Evolutionary conservation across 192 early-diverging fungal species (phyloP), one percentile per base, ranked within the genome.

Genomic region (Coemansia sp.): DNA sequence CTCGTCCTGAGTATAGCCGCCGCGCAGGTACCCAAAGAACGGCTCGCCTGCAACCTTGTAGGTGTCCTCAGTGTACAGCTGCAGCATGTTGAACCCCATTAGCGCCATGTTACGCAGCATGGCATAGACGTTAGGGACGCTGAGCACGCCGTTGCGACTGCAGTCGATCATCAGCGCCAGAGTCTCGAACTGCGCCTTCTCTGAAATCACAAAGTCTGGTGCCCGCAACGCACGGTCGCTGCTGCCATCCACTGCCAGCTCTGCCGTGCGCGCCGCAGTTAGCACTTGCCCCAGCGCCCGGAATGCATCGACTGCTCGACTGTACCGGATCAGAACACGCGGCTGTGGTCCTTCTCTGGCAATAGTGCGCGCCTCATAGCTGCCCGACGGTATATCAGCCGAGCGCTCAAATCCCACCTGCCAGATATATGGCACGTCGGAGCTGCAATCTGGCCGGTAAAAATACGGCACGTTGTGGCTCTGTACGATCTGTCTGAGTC

Each of bases 21-120:
- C 90, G 41, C 89, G 83, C 67, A 92, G 58, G 70, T 92, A 91
- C 4, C 90, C 90, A 69, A 91, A 91, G 20, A 91, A 87, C 24
- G 89, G 89, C 75, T 91, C 89, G 31, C 72, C 86, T 1, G 62
- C 51, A 10, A 93, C 88, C 68, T 92, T 83, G 74, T 89, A 95
- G 0, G 94, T 95, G 62, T 95, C 94, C 61, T 95, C 94, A 2
- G 94, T 95, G 75, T 95, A 95, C 62, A 95, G 74, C 76, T 95
- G 93, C 45, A 95, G 78, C 84, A 91, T 94, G 67, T 91, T 95
- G 76, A 93, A 82, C 5, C 94, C 94, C 85, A 94, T 88, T 40
- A 95, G 69, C n/a, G 94, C 91, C 79, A 89, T 90, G 44, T 87
- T 85, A 12, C 91, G 86, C 56, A 94, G 74, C 70, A 95, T 65